Evolutionary conservation across 2,329 filamentous ascomycete genomes (phyloP).

Genomic region (Fusarium brachygibbosum): DNA sequence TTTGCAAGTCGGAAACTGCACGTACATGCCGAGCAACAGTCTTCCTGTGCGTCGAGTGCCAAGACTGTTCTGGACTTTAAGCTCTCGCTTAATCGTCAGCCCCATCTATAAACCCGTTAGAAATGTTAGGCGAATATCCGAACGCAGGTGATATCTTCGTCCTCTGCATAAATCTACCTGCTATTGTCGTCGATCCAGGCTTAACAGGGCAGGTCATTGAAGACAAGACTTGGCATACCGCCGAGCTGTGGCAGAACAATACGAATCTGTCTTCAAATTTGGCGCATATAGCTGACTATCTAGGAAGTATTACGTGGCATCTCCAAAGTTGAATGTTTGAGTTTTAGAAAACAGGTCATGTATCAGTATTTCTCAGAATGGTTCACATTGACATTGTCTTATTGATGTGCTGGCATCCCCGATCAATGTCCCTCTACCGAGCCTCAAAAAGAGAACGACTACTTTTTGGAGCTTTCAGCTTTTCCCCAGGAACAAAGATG

Average conservation of each 20-base stretch:
- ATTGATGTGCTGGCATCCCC: background rate
- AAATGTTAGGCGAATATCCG: background rate
- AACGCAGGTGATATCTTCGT: background rate
- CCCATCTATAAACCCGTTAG: background rate
- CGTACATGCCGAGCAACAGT: background rate
- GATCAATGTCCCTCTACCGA: background rate
- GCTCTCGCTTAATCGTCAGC: background rate
- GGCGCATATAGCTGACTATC: background rate
- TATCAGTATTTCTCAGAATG: background rate
- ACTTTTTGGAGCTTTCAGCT: background rate
- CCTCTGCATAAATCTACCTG: background rate
- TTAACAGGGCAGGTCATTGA: conserved; percentile 3
- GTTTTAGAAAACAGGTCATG: background rate
- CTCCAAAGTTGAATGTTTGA: background rate
- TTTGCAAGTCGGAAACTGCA: background rate
- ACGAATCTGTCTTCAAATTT: background rate
- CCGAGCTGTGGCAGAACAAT: background rate
- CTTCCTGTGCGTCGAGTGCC: background rate
- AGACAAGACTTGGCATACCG: background rate
- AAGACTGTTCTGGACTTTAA: background rate
- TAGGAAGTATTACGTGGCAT: background rate
- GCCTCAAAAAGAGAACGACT: background rate
- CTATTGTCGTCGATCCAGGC: background rate
- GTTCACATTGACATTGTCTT: background rate
- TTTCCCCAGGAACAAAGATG: background rate